Percentiles rank a stretch among this genome's conserved stretches.
These are phyloP conservation scores for Macrophomina pseudophaseolina DNA, from an alignment of 2,329 filamentous ascomycete species.

Conservation along the genomic window DNA sequence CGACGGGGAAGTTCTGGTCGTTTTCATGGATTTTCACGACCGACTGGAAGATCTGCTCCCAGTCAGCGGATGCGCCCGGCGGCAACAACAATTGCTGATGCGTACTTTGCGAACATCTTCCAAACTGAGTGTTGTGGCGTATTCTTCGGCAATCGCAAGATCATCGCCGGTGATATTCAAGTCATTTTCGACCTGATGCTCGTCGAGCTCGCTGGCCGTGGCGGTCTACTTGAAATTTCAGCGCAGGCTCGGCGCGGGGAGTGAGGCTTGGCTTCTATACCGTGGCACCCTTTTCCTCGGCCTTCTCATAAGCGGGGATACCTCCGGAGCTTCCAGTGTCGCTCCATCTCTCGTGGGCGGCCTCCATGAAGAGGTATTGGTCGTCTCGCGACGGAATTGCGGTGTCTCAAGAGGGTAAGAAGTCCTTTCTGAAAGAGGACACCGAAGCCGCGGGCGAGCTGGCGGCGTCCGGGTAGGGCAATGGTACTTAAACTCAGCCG, in stretches of 20 bases:
- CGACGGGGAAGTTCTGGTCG: slow-evolving; percentile 56
- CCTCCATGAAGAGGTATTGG: background rate
- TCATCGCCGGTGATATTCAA: slow-evolving; percentile 27
- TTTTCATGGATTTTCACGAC: slow-evolving; percentile 51
- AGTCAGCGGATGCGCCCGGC: background rate
- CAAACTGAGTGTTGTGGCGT: slow-evolving; percentile 22
- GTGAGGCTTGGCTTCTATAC: background rate
- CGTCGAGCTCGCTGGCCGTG: background rate
- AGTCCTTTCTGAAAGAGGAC: background rate
- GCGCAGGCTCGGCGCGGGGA: no score
- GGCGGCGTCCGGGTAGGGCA: background rate
- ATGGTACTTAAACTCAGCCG: background rate
- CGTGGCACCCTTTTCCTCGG: background rate
- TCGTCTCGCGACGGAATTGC: background rate
- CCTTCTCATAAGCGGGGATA: background rate
- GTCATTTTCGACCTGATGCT: slow-evolving; percentile 18
- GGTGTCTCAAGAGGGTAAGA: background rate
- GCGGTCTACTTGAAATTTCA: background rate
- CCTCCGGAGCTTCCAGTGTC: background rate
- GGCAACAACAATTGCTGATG: background rate
- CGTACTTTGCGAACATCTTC: slow-evolving; percentile 15
- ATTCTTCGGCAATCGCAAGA: slow-evolving; percentile 23
- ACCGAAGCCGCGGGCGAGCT: background rate
- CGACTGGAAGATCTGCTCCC: slow-evolving; percentile 28
- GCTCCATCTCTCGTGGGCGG: background rate